phyloP scores from a whole-genome alignment of 2,329 filamentous ascomycete genomes.

The Fusarium tanahbumbuense region DNA sequence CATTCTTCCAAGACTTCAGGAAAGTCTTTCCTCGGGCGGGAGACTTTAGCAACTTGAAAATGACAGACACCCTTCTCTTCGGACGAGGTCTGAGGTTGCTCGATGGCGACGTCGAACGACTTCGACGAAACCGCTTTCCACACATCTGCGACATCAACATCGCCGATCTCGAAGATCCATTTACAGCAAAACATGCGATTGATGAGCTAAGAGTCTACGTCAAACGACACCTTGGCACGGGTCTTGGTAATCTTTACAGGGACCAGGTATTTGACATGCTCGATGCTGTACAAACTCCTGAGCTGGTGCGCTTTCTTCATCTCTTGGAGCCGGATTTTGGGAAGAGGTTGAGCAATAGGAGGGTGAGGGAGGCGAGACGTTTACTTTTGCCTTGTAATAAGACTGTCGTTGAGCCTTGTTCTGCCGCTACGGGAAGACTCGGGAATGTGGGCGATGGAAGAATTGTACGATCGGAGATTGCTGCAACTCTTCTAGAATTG shows the following conservation, averaged over 20 bases:
- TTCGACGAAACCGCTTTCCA: accelerated
- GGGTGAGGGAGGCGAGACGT: neutral
- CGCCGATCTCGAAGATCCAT: neutral
- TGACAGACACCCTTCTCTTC: neutral
- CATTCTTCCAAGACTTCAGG: neutral
- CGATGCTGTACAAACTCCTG: neutral
- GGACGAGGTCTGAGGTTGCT: neutral
- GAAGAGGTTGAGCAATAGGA: neutral
- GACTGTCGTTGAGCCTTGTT: neutral
- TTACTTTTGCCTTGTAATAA: neutral
- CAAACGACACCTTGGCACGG: neutral
- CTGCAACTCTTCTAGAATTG: neutral
- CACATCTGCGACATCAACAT: neutral
- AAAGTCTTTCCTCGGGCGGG: neutral
- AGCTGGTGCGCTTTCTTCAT: neutral
- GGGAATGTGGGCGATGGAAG: too few species aligned
- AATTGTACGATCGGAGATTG: neutral
- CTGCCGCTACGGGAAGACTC: too few species aligned
- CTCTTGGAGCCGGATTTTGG: neutral
- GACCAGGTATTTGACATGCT: neutral
- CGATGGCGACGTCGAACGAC: neutral
- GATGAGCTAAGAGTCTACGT: neutral
- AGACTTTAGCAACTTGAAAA: neutral
- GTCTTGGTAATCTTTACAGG: neutral
- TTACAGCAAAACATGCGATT: accelerated